Conservation (phyloP, 2,329 filamentous ascomycete genomes). For the Monilinia laxa region DNA sequence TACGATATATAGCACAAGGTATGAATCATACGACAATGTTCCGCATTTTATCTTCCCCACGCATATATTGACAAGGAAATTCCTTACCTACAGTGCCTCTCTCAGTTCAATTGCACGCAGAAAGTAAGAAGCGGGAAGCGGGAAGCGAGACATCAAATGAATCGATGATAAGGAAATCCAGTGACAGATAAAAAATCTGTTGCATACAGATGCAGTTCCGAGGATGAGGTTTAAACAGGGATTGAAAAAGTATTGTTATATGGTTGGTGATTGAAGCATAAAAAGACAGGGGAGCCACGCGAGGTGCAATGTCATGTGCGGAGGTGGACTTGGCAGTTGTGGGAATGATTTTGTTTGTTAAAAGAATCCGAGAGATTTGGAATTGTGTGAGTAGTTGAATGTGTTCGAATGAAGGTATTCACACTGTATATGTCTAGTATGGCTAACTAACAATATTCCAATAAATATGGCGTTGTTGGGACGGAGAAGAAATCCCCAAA, state of each 20-base stretch:
- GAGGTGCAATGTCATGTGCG: conserved; percentile 10
- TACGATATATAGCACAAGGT: neutral
- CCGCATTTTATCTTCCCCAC: neutral
- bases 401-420: neutral
- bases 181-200: conserved; percentile 5
- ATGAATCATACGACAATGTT: conserved; percentile 2
- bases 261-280: neutral
- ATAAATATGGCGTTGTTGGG: neutral
- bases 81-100: neutral
- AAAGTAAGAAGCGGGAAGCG: neutral
- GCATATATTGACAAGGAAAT: neutral
- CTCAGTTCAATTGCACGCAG: neutral
- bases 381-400: neutral
- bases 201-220: conserved; percentile 15
- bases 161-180: conserved; percentile 8
- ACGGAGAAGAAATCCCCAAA: neutral
- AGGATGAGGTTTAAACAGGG: conserved; percentile 9
- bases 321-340: conserved; percentile 4
- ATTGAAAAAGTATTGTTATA: neutral
- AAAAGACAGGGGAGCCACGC: conserved; percentile 19
- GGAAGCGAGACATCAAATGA: neutral
- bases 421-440: neutral
- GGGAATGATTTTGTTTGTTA: neutral
- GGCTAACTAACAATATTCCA: neutral
- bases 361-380: neutral